Base-by-base conservation (phyloP, 2,329 filamentous ascomycete species). In the Stachybotrys chlorohalonatus region DNA sequence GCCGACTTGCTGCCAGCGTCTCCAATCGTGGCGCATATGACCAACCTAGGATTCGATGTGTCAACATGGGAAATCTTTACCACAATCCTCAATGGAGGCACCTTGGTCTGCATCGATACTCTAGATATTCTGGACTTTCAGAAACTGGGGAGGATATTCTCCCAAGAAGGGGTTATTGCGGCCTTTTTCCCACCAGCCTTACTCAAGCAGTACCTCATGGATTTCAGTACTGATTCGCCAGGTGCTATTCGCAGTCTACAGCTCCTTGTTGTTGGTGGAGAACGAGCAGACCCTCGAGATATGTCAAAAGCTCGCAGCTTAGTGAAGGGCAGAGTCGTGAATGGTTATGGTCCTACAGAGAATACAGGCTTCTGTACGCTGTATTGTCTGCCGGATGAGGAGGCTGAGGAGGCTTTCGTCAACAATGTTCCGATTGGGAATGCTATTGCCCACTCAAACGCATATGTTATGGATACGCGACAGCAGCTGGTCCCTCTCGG, bases 401-500 rank as follows among this genome's bases (percentile, higher is more conserved):
- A 24, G 4, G 54, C 53, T 0, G 56, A 62, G 11, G 11, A 24
- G 1, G 53, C 52, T 15, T 24, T 24, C 24, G 47, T 30, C 47
- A 58, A 58, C 36, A 57, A 59, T 6, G 56, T 62, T 1, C 60
- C 62, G 3, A 61, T 63, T 24, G 62, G 62, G 5, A 50, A 52
- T 15, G 52, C 60, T 3, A 46, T 64, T 42, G 53, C 48, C 52
- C 59, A 62, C 53, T 63, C 62, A 0, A 60, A 58, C 0, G 58
- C 60, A 1, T 57, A 58, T 32, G 53, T 66, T 9, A 62, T 66
- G 62, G 63, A 66, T 52, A 31, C 52, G 4, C 52, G 59, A 1
- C 58, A 58, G 13, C 58, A 53, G 2, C 58, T 64, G 1, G 62
- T 66, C 0, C 62, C 65, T 3, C 36, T 60, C 0, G 64, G 64